These are phyloP conservation scores for Acanthamoeba royreba DNA, from an alignment of 208 protist genomes.

Conservation along the genomic window DNA sequence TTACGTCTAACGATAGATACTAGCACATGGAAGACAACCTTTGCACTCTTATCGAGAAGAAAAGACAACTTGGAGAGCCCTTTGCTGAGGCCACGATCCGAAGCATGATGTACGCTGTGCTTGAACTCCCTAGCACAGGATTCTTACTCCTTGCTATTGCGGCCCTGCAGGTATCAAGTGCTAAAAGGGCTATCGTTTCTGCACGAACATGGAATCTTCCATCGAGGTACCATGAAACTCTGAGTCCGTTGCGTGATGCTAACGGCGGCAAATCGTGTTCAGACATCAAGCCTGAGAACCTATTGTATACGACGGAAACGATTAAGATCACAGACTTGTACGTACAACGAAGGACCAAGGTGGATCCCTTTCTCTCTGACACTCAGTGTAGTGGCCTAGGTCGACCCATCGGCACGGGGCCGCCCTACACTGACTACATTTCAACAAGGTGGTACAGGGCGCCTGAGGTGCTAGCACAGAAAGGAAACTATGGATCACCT, in stretches of 20 bases:
- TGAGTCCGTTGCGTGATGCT: background rate
- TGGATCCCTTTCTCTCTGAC: background rate
- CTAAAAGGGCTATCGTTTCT: background rate
- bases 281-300: background rate
- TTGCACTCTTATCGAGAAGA: background rate
- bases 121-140: background rate
- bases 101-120: background rate
- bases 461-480: background rate
- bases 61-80: background rate
- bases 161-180: background rate
- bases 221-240: background rate
- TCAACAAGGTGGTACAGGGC: background rate
- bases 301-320: background rate
- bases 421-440: background rate
- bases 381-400: background rate
- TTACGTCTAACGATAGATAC: background rate
- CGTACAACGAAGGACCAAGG: background rate
- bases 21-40: background rate
- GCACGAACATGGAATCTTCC: background rate
- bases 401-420: background rate
- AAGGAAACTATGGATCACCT: background rate
- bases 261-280: background rate
- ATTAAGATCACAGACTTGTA: background rate
- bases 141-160: background rate
- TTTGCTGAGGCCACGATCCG: background rate